phyloP scores from a whole-genome alignment of 371 early-diverging fungal genomes.

The Mucor ambiguus region DNA sequence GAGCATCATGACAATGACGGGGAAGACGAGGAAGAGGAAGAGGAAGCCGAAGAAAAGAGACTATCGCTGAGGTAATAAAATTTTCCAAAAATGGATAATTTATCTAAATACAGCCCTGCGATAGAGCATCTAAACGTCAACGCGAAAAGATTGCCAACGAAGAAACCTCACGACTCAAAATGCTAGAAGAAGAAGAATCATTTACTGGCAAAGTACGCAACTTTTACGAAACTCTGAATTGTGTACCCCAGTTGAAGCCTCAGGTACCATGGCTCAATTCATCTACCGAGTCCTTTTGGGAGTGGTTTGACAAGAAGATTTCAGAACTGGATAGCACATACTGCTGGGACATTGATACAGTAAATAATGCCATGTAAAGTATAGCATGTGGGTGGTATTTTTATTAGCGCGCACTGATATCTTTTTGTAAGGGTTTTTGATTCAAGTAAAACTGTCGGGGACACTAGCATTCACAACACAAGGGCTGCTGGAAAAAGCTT shows the following conservation, averaged over 20 bases:
- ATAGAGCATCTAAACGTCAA: slow-evolving; percentile 63
- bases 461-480: background rate
- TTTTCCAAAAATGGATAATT: background rate
- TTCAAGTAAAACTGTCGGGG: background rate
- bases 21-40: slow-evolving; percentile 27
- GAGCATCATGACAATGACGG: slow-evolving; percentile 18
- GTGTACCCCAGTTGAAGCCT: slow-evolving; percentile 5
- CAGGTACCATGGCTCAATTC: slow-evolving; percentile 15
- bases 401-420: background rate
- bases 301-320: slow-evolving; percentile 51
- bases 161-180: slow-evolving; percentile 53
- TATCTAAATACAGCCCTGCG: background rate
- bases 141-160: slow-evolving; percentile 60
- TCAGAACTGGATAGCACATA: slow-evolving; percentile 34
- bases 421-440: background rate
- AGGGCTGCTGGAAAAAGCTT: background rate
- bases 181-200: slow-evolving; percentile 57
- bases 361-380: background rate
- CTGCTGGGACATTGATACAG: slow-evolving; percentile 37
- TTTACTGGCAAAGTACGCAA: slow-evolving; percentile 33
- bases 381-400: background rate
- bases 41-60: slow-evolving; percentile 50
- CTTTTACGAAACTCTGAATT: slow-evolving; percentile 36
- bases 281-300: slow-evolving; percentile 23
- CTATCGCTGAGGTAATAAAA: slow-evolving; percentile 49